phyloP scores from a whole-genome alignment of 208 protist genomes.

The Perkinsela sp. region DNA sequence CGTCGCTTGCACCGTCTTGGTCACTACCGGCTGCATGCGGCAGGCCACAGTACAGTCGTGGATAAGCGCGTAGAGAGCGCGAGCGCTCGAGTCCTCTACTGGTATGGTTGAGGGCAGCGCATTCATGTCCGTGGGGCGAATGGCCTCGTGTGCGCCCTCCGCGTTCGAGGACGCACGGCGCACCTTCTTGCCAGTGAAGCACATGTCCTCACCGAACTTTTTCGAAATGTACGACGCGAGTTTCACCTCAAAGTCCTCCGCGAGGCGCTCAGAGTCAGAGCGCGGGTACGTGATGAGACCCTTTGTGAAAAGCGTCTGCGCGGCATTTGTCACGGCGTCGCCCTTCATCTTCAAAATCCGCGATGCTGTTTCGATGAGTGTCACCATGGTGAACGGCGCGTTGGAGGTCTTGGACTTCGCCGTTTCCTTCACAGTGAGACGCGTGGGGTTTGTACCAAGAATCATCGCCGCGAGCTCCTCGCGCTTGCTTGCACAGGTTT shows the following conservation, averaged over 20 bases:
- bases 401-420: slow-evolving; percentile 14
- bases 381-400: slow-evolving; percentile 56
- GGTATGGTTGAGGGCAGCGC: not conserved
- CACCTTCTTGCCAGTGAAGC: slow-evolving; percentile 4
- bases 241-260: slow-evolving; percentile 75
- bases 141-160: slow-evolving; percentile 64
- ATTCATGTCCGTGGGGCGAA: slow-evolving; percentile 45
- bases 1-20: not conserved
- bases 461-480: not conserved
- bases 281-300: slow-evolving; percentile 63
- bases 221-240: slow-evolving; percentile 92
- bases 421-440: slow-evolving; percentile 3
- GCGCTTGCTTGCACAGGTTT: not conserved
- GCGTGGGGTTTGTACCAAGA: not conserved
- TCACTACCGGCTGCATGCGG: not conserved
- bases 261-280: slow-evolving; percentile 55
- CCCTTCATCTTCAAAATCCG: slow-evolving; percentile 41
- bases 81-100: not conserved
- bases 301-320: slow-evolving; percentile 61
- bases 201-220: slow-evolving; percentile 79
- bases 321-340: slow-evolving; percentile 25
- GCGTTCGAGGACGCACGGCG: slow-evolving; percentile 17
- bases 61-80: not conserved
- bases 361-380: slow-evolving; percentile 45
- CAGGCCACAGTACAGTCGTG: not conserved